A percentile compares a stretch with the other conserved stretches of the same genome.
These are phyloP conservation scores for Tremella fuciformis DNA, from an alignment of 768 basidiomycete species.

Conservation along the genomic window DNA sequence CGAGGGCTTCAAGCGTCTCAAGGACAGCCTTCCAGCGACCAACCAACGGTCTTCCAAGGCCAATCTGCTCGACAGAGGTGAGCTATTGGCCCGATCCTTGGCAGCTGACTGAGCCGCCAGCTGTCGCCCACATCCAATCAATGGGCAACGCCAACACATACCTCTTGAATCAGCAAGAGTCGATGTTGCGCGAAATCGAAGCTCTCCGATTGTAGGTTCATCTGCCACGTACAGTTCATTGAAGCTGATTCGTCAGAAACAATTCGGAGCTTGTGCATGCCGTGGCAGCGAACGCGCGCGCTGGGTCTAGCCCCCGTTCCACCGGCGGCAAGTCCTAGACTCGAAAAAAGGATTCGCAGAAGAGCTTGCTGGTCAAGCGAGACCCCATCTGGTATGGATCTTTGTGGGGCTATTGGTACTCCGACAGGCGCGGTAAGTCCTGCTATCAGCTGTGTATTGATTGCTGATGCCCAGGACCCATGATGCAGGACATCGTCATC, in stretches of 20 bases:
- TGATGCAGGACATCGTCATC: too few relatives aligned
- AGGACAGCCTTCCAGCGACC: constrained; percentile 80
- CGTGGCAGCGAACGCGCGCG: not conserved
- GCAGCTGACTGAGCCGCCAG: not conserved
- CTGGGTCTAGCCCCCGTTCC: not conserved
- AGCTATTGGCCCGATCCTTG: not conserved
- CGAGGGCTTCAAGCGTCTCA: constrained; percentile 84
- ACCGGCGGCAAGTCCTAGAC: too few relatives aligned
- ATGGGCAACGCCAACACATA: constrained; percentile 2
- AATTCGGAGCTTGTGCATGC: constrained; percentile 1
- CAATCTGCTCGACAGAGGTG: constrained; percentile 65
- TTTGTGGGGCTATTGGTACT: too few relatives aligned
- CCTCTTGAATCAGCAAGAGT: not conserved
- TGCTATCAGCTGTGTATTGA: too few relatives aligned
- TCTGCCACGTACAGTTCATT: not conserved
- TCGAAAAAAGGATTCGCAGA: too few relatives aligned
- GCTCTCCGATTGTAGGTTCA: constrained; percentile 9
- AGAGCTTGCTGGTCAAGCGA: too few relatives aligned
- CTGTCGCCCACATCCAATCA: constrained; percentile 9
- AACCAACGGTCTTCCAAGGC: constrained; percentile 95
- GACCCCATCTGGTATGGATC: too few relatives aligned
- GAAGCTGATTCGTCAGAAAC: not conserved
- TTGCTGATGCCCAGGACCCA: too few relatives aligned
- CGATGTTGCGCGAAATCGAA: not conserved
- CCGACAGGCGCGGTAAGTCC: too few relatives aligned